Evolutionary conservation across 2,329 filamentous ascomycete genomes (phyloP).

Genomic region (Fusarium equiseti): DNA sequence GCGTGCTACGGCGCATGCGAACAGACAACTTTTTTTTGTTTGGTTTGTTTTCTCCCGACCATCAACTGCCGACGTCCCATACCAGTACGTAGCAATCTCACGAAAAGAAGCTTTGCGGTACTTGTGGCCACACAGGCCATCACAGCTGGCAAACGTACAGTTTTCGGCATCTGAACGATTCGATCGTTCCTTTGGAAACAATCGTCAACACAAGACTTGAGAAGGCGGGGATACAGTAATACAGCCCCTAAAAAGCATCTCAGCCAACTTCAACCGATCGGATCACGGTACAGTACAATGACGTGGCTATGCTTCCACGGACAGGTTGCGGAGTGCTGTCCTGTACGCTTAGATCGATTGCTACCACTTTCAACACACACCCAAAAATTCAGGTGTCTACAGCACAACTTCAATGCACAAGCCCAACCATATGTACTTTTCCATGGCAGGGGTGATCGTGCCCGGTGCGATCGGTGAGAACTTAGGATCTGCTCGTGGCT

Average conservation of each 20-base stretch:
- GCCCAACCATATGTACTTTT: slow-evolving; percentile 12
- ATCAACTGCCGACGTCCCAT: slow-evolving; percentile 34
- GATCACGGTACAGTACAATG: slow-evolving; percentile 46
- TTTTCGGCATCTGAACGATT: neutral
- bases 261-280: slow-evolving; percentile 43
- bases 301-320: slow-evolving; percentile 43
- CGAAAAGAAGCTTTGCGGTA: slow-evolving; percentile 24
- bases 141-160: neutral
- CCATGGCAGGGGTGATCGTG: slow-evolving; percentile 38
- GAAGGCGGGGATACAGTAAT: slow-evolving; percentile 12
- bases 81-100: slow-evolving; percentile 10
- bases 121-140: slow-evolving; percentile 12
- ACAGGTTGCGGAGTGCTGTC: slow-evolving; percentile 3
- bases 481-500: slow-evolving; percentile 34
- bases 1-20: neutral
- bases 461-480: slow-evolving; percentile 45
- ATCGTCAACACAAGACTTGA: neutral
- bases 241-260: slow-evolving; percentile 23
- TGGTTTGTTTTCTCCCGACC: neutral
- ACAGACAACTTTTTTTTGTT: neutral
- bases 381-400: slow-evolving; percentile 28
- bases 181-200: slow-evolving; percentile 12
- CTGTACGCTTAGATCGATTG: slow-evolving; percentile 41
- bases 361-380: slow-evolving; percentile 28
- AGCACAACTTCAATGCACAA: slow-evolving; percentile 11